These are phyloP conservation scores for Eucalyptus globulus DNA, from an alignment of 345 rosid genomes.

Conservation along the genomic window DNA sequence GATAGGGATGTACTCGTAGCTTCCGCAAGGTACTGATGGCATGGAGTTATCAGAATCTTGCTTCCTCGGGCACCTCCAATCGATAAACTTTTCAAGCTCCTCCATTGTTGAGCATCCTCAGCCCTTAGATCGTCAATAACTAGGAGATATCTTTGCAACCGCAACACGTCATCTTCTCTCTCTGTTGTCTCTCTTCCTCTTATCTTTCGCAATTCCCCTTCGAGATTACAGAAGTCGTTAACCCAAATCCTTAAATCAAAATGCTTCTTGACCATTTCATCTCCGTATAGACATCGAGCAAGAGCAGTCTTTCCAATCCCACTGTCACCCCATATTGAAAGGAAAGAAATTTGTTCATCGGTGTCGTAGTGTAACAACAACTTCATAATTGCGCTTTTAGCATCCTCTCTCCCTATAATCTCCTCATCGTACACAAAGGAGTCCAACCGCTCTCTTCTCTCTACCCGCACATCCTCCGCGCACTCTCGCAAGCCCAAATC, in stretches of 20 bases:
- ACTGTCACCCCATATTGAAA: background rate
- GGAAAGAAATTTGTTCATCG: background rate
- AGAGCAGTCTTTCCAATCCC: background rate
- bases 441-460: background rate
- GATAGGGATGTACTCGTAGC: background rate
- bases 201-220: background rate
- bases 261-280: background rate
- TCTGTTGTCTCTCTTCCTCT: background rate
- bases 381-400: background rate
- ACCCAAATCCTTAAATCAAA: background rate
- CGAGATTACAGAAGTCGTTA: too few relatives aligned
- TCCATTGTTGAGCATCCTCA: fast-evolving
- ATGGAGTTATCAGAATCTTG: background rate
- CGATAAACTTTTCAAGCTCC: background rate
- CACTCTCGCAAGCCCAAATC: background rate
- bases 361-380: background rate
- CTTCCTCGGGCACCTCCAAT: background rate
- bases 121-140: fast-evolving
- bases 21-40: fast-evolving
- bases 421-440: background rate
- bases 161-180: background rate
- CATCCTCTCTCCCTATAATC: background rate
- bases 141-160: background rate
- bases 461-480: background rate
- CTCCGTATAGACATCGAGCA: background rate